Conservation (phyloP, 106 monocot species). For the Ottelia alismoides region DNA sequence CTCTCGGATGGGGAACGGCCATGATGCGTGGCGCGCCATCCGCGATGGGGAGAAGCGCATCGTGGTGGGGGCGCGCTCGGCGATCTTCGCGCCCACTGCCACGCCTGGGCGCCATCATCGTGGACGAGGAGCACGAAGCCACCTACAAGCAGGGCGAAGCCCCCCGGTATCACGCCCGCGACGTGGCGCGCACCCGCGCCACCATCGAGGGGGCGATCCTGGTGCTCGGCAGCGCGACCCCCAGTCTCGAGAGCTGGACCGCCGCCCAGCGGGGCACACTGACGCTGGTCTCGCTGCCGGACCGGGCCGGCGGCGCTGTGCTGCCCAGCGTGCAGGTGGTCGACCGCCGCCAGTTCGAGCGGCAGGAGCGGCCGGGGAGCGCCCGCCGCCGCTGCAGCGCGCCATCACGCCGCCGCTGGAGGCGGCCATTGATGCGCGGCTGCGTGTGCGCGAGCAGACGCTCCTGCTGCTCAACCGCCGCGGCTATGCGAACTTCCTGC, state of each 20-base stretch:
- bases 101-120: neutral
- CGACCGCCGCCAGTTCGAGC: neutral
- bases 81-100: neutral
- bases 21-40: too few species aligned
- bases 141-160: neutral
- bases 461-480: neutral
- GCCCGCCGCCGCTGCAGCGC: neutral
- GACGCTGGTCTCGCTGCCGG: neutral
- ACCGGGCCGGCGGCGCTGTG: neutral
- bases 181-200: too few species aligned
- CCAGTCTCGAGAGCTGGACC: neutral
- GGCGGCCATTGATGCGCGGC: neutral
- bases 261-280: neutral
- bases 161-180: neutral
- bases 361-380: too few species aligned
- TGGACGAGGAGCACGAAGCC: neutral
- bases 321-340: neutral
- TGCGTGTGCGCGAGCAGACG: neutral
- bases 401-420: neutral
- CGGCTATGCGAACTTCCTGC: neutral
- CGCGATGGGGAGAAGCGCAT: neutral
- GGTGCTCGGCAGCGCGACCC: neutral
- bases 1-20: too few species aligned
- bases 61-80: too few species aligned
- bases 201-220: neutral